Evolutionary conservation across 805 yeast species (phyloP).

Genomic region (Clavispora asparagi): DNA sequence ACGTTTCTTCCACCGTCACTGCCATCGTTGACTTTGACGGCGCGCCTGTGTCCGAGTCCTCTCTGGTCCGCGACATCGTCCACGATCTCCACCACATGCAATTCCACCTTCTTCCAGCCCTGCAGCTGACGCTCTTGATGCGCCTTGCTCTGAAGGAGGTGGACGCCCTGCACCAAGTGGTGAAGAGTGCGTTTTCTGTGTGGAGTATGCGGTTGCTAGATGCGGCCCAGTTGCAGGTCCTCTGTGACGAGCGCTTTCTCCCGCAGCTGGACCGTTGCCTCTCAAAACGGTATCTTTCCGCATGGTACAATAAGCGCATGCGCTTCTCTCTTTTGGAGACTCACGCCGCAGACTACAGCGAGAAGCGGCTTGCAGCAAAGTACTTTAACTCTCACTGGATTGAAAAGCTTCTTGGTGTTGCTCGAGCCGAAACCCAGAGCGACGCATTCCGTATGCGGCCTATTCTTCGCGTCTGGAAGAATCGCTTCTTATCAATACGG

Average conservation of each 20-base stretch:
- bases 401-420: neutral
- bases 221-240: conserved; percentile 11
- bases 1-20: conserved; percentile 16
- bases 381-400: neutral
- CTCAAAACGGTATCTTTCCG: conserved; percentile 2
- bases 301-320: conserved; percentile 11
- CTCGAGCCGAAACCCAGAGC: neutral
- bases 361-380: neutral
- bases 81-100: conserved; percentile 20
- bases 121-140: conserved; percentile 27
- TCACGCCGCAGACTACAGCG: neutral
- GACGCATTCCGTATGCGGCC: neutral
- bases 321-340: neutral
- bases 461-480: neutral
- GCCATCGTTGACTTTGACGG: conserved; percentile 27
- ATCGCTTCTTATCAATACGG: conserved; percentile 1
- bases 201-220: conserved; percentile 19
- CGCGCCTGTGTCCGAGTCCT: conserved; percentile 14
- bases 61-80: conserved; percentile 19
- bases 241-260: conserved; percentile 5
- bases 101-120: neutral
- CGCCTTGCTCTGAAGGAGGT: conserved; percentile 19
- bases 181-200: conserved; percentile 5
- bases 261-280: conserved; percentile 1
- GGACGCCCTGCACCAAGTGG: conserved; percentile 1